A percentile compares a stretch with the other conserved stretches of the same genome.
Evolutionary conservation across 106 monocot species (phyloP).

Genomic region (Acanthochlamys bracteata): DNA sequence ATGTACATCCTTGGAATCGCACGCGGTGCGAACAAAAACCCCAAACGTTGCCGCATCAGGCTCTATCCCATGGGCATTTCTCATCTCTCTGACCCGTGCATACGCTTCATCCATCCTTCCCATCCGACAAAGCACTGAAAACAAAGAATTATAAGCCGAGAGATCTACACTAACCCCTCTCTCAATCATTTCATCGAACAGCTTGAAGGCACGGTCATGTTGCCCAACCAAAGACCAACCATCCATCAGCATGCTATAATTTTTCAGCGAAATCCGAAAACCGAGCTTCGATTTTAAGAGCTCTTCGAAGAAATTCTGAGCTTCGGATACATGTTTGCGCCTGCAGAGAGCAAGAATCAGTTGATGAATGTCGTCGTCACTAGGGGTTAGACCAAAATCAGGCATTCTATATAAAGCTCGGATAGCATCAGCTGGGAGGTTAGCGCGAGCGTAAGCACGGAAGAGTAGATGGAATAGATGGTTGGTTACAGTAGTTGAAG

Average conservation of each 20-base stretch:
- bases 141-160: constrained; percentile 43
- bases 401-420: constrained; percentile 54
- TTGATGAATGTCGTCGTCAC: constrained; percentile 42
- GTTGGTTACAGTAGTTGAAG: not conserved
- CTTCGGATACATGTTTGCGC: constrained; percentile 34
- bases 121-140: constrained; percentile 41
- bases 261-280: constrained; percentile 32
- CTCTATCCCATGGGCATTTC: constrained; percentile 24
- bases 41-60: constrained; percentile 47
- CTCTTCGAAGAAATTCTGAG: constrained; percentile 27
- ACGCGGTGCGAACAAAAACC: constrained; percentile 52
- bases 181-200: constrained; percentile 81
- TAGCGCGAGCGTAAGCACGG: constrained; percentile 52
- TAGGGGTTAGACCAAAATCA: constrained; percentile 43
- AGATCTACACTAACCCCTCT: constrained; percentile 25
- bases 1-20: constrained; percentile 34
- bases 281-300: not conserved
- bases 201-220: constrained; percentile 19
- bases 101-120: constrained; percentile 39
- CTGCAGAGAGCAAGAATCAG: constrained; percentile 50
- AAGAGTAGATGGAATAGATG: constrained; percentile 55
- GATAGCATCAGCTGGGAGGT: constrained; percentile 49
- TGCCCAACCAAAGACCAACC: constrained; percentile 32
- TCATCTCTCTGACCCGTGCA: constrained; percentile 36
- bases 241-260: constrained; percentile 51